Evolutionary conservation across 1,139 yeast species (phyloP).

Genomic region (Scheffersomyces stambukii): DNA sequence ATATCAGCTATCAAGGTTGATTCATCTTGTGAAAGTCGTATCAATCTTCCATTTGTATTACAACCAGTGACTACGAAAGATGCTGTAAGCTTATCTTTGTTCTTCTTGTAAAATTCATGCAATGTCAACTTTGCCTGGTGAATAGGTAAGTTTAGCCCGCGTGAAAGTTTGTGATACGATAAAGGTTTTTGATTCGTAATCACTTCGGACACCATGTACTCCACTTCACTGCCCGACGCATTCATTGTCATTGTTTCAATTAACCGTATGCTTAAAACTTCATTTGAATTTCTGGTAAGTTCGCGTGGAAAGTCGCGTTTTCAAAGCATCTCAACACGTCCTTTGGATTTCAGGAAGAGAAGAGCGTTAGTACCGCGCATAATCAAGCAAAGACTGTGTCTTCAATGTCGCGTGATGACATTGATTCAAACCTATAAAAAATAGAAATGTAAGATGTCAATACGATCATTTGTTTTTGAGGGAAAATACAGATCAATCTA

Average conservation of each 20-base stretch:
- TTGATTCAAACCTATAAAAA: conserved; percentile 1
- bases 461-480: neutral
- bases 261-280: too few species aligned
- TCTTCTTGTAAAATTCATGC: conserved; percentile 28
- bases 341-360: too few species aligned
- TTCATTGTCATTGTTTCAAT: conserved; percentile 31
- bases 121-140: conserved; percentile 26
- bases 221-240: conserved; percentile 23
- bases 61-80: conserved; percentile 32
- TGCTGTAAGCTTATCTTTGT: conserved; percentile 28
- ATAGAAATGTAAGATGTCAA: neutral
- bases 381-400: too few species aligned
- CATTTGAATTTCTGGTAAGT: too few species aligned
- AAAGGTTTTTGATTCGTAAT: conserved; percentile 22
- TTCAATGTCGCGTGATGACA: too few species aligned
- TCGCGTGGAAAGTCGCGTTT: too few species aligned
- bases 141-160: conserved; percentile 24
- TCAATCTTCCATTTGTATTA: conserved; percentile 7
- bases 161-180: conserved; percentile 28
- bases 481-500: neutral
- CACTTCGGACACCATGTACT: conserved; percentile 24
- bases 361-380: too few species aligned
- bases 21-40: conserved; percentile 21
- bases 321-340: too few species aligned
- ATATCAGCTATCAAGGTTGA: conserved; percentile 14